phyloP scores from a whole-genome alignment of 306 rosid species.

The Cucurbita argyrosperma region DNA sequence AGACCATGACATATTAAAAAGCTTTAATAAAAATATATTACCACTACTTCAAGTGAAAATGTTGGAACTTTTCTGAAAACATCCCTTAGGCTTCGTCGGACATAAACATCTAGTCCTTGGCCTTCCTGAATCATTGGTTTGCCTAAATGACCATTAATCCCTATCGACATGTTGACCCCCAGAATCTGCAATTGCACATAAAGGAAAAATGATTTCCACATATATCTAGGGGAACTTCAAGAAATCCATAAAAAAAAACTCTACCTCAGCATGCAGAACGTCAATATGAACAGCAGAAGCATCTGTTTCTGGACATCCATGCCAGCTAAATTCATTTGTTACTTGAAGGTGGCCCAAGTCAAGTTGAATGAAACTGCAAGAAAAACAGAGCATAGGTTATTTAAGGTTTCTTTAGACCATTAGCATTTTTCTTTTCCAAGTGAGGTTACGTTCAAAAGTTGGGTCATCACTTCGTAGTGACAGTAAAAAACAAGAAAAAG shows the following conservation, averaged over 20 bases:
- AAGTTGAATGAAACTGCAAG: constrained; percentile 89
- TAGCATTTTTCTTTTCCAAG: neutral
- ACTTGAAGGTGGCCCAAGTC: constrained; percentile 78
- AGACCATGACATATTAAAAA: neutral
- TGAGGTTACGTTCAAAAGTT: neutral
- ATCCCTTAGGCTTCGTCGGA: constrained; percentile 93
- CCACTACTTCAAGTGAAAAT: constrained; percentile 87
- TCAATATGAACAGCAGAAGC: constrained; percentile 89
- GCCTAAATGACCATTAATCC: constrained; percentile 64
- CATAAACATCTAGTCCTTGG: constrained; percentile 73
- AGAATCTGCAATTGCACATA: constrained; percentile 42
- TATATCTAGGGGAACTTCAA: neutral
- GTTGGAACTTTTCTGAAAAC: constrained; percentile 88
- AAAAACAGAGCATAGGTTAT: neutral
- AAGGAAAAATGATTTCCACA: neutral
- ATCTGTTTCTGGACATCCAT: constrained; percentile 71
- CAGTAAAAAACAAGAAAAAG: neutral
- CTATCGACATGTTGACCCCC: constrained; percentile 89
- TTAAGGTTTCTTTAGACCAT: neutral
- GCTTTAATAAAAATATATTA: constrained; percentile 10
- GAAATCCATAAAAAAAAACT: constrained; percentile 4
- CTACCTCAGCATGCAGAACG: constrained; percentile 84
- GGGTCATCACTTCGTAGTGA: neutral
- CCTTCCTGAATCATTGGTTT: constrained; percentile 88
- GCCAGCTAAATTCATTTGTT: constrained; percentile 78